Evolutionary conservation across 345 rosid genomes (phyloP), one percentile per base, ranked within the genome.

Genomic region (Citrus hindsii): DNA sequence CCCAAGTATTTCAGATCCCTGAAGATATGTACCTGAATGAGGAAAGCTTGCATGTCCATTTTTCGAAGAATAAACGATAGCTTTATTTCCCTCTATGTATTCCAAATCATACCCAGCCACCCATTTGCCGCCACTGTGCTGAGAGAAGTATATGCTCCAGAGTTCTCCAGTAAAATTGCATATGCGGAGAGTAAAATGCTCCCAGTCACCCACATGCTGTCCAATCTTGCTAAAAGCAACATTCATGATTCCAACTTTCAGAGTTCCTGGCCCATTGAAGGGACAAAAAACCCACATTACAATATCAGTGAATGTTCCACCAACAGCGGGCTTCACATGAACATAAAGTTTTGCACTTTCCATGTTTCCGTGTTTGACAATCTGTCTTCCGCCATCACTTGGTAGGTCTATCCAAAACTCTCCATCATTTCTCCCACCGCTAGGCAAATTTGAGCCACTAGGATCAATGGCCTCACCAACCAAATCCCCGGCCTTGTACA

Each of bases 181-280:
- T 78, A 92, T 82, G 2, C 99, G 86, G 74, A 95, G 93, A 76
- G 99, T 95, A 81, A 90, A 89, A 82, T 95, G 98, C 82, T 93
- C 99, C 98, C 97, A 93, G 53, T 95, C 98, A n/a, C 94, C 89
- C 6, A 94, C 92, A 81, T 93, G 97, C 84, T 92, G 94, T 9
- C 99, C 99, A 14, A 90, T 86, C 74, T 80, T 86, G 79, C 85
- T 72, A 61, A 95, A 82, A 22, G 90, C 38, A 72, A 91, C 10
- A 58, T 76, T 88, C 74, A 88, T 4, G 1, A 80, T 73, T 75
- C 96, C 94, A 13, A 90, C 75, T 74, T 92, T 93, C 64, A 95
- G 84, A 19, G 92, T 91, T 9, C 88, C 97, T 77, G 97, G 99
- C 28, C 98, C 98, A 59, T 95, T 95, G 81, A 93, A 92, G 61